Evolutionary conservation across 2,329 filamentous ascomycete genomes (phyloP), one percentile per base, ranked within the genome.

Genomic region (Hypoxylon sp.): DNA sequence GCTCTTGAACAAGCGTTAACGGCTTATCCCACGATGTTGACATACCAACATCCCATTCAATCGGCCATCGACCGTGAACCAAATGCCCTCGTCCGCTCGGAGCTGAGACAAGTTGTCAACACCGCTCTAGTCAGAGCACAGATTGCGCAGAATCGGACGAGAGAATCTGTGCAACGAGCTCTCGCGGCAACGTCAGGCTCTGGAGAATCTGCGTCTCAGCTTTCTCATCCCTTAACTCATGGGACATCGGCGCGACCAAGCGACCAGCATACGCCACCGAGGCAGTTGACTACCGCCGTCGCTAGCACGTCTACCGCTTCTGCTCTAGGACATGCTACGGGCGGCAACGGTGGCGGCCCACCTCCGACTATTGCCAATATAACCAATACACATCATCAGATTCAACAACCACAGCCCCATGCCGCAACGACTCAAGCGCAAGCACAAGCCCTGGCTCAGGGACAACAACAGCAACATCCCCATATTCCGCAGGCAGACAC

Each of bases 41-140:
- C 79, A 4, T 84, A 83, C 68, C 82, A 85, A 55, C 77, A 75
- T 5, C 82, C 86, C 52, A 79, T 89, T 5, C 84, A 87, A 68
- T 75, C 80, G 0, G 81, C 82, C 4, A 88, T 89, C 42, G 84
- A 87, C 65, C 80, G 83, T 2, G 83, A 88, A 59, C 75, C 81
- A 0, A 87, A 84, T 48, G 81, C 85, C 0, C 79, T 84, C 32
- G 72, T 81, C 13, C 81, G 86, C 37, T 80, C 82, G 2, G 84
- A 86, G 63, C 79, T 89, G 8, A 81, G 87, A 46, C 81, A 85
- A 62, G 81, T 83, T 0, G 83, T 88, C 2, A 82, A 82, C 21
- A 79, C 80, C 11, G 83, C 85, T 3, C 67, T 87, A 21, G 77
- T 84, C 32, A 76, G 81, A 31, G 78, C 82, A 1, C 85, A 87